Base-by-base conservation (phyloP, 2,329 filamentous ascomycete species). In the Pseudomassariella vexata region DNA sequence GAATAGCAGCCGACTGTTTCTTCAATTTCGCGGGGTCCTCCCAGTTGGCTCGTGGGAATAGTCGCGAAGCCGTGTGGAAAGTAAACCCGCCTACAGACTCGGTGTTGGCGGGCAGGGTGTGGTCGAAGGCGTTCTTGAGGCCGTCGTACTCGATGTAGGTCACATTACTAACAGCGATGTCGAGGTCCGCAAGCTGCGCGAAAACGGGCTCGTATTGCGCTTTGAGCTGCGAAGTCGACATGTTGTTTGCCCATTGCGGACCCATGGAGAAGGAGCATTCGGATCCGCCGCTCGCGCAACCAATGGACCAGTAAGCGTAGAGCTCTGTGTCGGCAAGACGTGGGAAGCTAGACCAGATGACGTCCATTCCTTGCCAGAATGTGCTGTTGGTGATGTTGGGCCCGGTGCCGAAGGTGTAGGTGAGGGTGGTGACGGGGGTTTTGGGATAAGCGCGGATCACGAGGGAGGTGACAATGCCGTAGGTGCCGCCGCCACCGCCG, bases 401-500 rank as follows among this genome's bases (percentile, higher is more conserved):
- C 2, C 41, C 46, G 17, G 56, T 32, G 19, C 19, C 29, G 12
- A 49, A 34, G 46, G 5, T 57, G 6, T 57, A 45, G 4, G 51
- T 52, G 15, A 57, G 42, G 16, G 47, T 52, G 35, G 52, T 50
- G 5, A 62, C 52, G 1, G 50, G 52, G 5, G 55, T 48, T 17
- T 50, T 50, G 5, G 44, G 52, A 30, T 59, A 56, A 3, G 54
- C 53, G 7, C 52, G 53, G 21, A 62, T 47, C 2, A 53, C 53
- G 31, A 59, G 45, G 2, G 58, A 63, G 16, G 56, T 47, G 6
- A 66, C 63, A 5, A 67, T 53, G 8, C 58, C 65, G 39, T 56
- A 68, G 5, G 58, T 65, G 26, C 56, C 59, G 4, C 54, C 53
- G 14, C 65, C 65, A 3, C 61, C 68, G 4, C 67, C 68, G 16